phyloP scores from a whole-genome alignment of 148 eudicot genomes.

The Rhododendron ferrugineum region DNA sequence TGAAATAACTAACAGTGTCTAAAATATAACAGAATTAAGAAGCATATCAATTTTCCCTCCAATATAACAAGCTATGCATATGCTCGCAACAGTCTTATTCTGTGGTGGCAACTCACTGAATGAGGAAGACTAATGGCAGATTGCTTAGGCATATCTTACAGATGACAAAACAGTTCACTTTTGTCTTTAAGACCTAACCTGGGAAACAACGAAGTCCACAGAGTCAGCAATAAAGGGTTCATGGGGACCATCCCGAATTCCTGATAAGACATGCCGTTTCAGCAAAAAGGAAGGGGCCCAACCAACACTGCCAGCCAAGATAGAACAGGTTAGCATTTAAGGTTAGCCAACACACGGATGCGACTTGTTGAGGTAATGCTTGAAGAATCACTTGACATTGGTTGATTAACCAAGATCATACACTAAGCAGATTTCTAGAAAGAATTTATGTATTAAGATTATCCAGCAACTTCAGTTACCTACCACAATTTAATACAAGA shows the following conservation, averaged over 20 bases:
- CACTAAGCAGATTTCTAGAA: background rate
- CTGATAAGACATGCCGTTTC: slow-evolving; percentile 80
- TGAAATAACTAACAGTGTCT: background rate
- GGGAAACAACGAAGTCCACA: slow-evolving; percentile 95
- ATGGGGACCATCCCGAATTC: slow-evolving; percentile 90
- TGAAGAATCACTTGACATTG: background rate
- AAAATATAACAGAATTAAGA: background rate
- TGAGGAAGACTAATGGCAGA: background rate
- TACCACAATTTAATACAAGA: background rate
- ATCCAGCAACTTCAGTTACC: background rate
- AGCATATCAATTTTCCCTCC: background rate
- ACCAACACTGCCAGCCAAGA: slow-evolving; percentile 62
- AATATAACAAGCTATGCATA: background rate
- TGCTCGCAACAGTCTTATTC: background rate
- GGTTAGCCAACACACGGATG: background rate
- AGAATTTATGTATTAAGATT: background rate
- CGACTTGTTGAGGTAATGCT: background rate
- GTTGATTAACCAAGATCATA: background rate
- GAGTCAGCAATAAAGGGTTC: slow-evolving; percentile 99
- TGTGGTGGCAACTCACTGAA: background rate
- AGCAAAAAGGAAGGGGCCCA: slow-evolving; percentile 94
- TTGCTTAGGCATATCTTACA: background rate
- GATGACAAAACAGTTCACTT: background rate
- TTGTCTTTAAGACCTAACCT: slow-evolving; percentile 40
- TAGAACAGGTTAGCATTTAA: slow-evolving; percentile 12